Base-by-base conservation (phyloP, 2,329 filamentous ascomycete species). In the Diaporthe sp. region DNA sequence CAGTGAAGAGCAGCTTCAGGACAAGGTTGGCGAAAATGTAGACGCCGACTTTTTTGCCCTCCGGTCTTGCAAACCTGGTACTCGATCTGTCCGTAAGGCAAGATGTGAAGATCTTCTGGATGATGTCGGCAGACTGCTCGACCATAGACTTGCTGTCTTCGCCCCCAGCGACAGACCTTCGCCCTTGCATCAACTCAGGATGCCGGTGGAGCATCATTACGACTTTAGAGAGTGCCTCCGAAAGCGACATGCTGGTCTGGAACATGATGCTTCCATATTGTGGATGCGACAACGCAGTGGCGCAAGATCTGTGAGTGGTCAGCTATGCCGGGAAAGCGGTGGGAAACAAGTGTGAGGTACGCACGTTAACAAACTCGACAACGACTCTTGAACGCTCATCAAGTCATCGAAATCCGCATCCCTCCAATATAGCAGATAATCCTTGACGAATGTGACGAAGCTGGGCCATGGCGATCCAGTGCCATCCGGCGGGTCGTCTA, bases 11-110 rank as follows among this genome's bases (percentile, higher is more conserved):
- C 4, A 98, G 90, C 83, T 96, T 96, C 67, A 98, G 86, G 51
- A 95, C 97, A 34, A 98, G 89, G 81, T 98, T 98, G 76, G 95
- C 96, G 84, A 98, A 95, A 75, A 94, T 92, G 85, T 98, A 98
- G 77, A 98, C 95, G 58, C 95, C 96, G 15, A 93, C 86, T 81
- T 96, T 95, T 82, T 96, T 97, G 73, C 95, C 95, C 79, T 96
- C 94, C 0, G 95, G 95, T 76, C 88, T 90, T 28, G 91, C 92
- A 78, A 89, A 90, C 17, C 91, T 88, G 37, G 90, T 91, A 25
- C 92, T 92, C 1, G 91, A 93, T 67, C 95, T 91, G 82, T 98
- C 95, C 5, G 94, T 95, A 46, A 98, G 86, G 78, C 96, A 98
- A 53, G 95, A 95, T 15, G 95, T 97, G 81, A 98, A 98, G 31